Evolutionary conservation across 208 protist genomes (phyloP), one percentile per base, ranked within the genome.

Genomic region (Crithidia thermophila): DNA sequence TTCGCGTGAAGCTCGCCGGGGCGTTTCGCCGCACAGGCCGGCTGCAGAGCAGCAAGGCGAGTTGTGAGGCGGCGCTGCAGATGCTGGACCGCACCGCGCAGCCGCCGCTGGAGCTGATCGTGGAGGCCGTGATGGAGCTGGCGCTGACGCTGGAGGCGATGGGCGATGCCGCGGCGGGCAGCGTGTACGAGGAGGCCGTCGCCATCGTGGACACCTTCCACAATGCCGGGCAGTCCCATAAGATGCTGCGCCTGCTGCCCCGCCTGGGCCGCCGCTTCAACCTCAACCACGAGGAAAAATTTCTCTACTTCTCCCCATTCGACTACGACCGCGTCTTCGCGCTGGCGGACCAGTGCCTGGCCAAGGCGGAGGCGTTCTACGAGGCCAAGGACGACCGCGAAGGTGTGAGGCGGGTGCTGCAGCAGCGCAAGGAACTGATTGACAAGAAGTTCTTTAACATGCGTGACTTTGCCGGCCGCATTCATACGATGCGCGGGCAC

Each of bases 381-480:
- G 58, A 72, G 39, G 36, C 59, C 14, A 25, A 62, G 36, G 68
- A 67, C 39, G 76, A 93, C 61, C 57, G 55, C 9, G 77, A 75
- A 10, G 81, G 85, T 4, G 74, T 88, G 34, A 82, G 93, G 55
- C 86, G 88, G n/a, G 85, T 91, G 40, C 78, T 96, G 25, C 81
- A 93, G 62, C 64, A 60, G 33, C 84, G 88, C 6, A 91, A 94
- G 56, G 87, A 93, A 61, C 66, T 94, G 70, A 80, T 96, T 21
- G 91, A 94, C 63, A 88, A 87, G 56, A 94, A 94, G 72, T 94
- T 93, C 63, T 94, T 96, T 68, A 96, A 96, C 64, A 88, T 96
- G 83, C 78, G 88, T 33, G 88, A 94, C 72, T 94, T 94, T 71
- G 86, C 87, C 33, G 91, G 91, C 25, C 79, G 88, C 46, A 96